Evolutionary conservation across 495 filamentous ascomycete species (phyloP).

Genomic region (Trichoderma reesei): DNA sequence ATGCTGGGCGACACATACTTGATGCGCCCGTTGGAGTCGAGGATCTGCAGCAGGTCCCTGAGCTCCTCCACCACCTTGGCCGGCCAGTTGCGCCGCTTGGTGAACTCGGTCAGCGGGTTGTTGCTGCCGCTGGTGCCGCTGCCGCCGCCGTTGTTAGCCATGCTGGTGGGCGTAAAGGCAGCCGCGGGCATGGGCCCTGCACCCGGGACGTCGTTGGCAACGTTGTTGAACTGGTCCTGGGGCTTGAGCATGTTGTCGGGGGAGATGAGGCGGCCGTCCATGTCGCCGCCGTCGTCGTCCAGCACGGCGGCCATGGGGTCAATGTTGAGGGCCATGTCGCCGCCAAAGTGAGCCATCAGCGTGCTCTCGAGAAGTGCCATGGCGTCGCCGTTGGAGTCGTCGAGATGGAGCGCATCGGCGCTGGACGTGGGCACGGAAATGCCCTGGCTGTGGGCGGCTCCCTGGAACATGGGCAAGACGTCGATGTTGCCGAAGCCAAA

Average conservation of each 20-base stretch:
- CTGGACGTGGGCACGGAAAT: constrained; percentile 12
- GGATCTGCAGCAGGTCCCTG: constrained; percentile 78
- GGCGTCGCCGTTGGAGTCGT: constrained; percentile 23
- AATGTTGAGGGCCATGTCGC: constrained; percentile 27
- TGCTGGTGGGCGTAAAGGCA: neutral
- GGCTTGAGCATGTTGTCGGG: neutral
- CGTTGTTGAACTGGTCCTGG: constrained; percentile 18
- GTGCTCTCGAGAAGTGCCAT: constrained; percentile 32
- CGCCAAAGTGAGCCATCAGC: constrained; percentile 27
- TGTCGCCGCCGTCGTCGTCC: constrained; percentile 17
- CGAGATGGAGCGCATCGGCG: constrained; percentile 19
- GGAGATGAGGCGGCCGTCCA: constrained; percentile 11
- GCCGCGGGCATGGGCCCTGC: constrained; percentile 38
- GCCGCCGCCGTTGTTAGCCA: too few relatives aligned
- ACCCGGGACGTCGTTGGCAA: constrained; percentile 35
- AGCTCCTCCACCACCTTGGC: constrained; percentile 83
- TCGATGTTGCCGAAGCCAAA: neutral
- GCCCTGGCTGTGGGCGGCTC: constrained; percentile 10
- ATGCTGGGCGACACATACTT: constrained; percentile 76
- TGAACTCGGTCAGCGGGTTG: constrained; percentile 70
- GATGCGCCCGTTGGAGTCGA: constrained; percentile 75
- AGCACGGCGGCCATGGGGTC: constrained; percentile 11
- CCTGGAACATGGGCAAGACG: neutral
- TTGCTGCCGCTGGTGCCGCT: constrained; percentile 26
- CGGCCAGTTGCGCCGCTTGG: constrained; percentile 80